Percentiles rank a stretch among this genome's conserved stretches.
Evolutionary conservation across 139 green algal species (phyloP).

Genomic region (Asterochloris sp.): DNA sequence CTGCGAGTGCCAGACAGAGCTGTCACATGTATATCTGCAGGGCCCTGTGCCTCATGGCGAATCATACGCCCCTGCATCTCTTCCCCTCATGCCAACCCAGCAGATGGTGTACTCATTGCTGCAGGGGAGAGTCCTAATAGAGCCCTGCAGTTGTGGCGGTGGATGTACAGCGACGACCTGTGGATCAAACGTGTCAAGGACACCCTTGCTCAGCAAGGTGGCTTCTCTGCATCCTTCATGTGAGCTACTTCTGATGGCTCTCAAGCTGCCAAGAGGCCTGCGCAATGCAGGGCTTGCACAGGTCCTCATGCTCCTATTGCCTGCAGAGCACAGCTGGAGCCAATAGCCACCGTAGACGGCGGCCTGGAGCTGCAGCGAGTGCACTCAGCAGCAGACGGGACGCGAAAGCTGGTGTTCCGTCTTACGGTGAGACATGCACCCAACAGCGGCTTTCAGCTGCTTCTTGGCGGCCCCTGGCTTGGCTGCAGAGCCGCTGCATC

Average conservation of each 20-base stretch:
- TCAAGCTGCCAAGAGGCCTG: too few species aligned
- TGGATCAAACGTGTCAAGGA: conserved; percentile 55
- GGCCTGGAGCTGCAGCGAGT: conserved; percentile 58
- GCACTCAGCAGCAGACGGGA: conserved; percentile 60
- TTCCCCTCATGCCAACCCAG: too few species aligned
- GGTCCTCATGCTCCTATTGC: too few species aligned
- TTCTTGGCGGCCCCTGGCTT: too few species aligned
- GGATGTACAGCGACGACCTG: conserved; percentile 71
- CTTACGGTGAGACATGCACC: conserved; percentile 36
- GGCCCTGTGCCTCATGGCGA: not conserved
- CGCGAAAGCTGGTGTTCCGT: conserved; percentile 73
- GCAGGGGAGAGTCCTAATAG: conserved; percentile 44
- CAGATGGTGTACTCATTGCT: not conserved
- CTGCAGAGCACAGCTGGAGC: conserved; percentile 29
- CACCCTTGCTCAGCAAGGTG: conserved; percentile 41
- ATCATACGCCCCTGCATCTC: not conserved
- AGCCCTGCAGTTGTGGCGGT: conserved; percentile 78
- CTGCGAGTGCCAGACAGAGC: not conserved
- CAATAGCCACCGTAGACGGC: conserved; percentile 47
- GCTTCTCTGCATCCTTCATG: too few species aligned
- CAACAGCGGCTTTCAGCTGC: too few species aligned
- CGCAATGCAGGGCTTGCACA: too few species aligned
- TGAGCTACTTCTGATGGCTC: too few species aligned
- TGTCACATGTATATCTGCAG: not conserved
- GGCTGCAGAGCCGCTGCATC: too few species aligned